phyloP scores from a whole-genome alignment of 441 rosid species.

The Erysimum cheiri region DNA sequence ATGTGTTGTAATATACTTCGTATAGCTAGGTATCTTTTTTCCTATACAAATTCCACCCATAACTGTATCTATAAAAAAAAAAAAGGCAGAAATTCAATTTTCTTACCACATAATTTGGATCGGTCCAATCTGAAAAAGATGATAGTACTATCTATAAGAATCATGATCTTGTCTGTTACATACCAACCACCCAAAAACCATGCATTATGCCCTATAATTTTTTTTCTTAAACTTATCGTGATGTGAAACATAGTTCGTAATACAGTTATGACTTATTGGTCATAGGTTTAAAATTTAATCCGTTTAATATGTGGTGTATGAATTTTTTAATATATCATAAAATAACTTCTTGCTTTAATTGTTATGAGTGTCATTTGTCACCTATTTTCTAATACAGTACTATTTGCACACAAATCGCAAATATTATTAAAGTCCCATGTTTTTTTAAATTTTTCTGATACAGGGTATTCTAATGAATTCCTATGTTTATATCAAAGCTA shows the following conservation, averaged over 20 bases:
- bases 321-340: not conserved
- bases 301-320: not conserved
- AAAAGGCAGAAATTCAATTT: slow-evolving; percentile 1
- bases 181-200: slow-evolving; percentile 38
- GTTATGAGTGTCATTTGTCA: not conserved
- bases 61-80: not conserved
- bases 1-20: no score
- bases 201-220: slow-evolving; percentile 12
- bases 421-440: no score
- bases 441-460: no score
- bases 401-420: no score
- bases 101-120: slow-evolving; percentile 25
- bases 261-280: not conserved
- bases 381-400: not conserved
- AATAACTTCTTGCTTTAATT: not conserved
- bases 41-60: slow-evolving; percentile 18
- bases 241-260: not conserved
- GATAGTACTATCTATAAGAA: slow-evolving; percentile 37
- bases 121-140: slow-evolving; percentile 36
- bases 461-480: no score
- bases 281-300: not conserved
- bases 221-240: not conserved
- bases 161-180: slow-evolving; percentile 40
- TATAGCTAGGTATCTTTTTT: no score
- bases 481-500: no score